A percentile compares a stretch with the other conserved stretches of the same genome.
These are phyloP conservation scores for Rhynchosporium graminicola DNA, from an alignment of 2,329 filamentous ascomycete genomes.

Conservation along the genomic window DNA sequence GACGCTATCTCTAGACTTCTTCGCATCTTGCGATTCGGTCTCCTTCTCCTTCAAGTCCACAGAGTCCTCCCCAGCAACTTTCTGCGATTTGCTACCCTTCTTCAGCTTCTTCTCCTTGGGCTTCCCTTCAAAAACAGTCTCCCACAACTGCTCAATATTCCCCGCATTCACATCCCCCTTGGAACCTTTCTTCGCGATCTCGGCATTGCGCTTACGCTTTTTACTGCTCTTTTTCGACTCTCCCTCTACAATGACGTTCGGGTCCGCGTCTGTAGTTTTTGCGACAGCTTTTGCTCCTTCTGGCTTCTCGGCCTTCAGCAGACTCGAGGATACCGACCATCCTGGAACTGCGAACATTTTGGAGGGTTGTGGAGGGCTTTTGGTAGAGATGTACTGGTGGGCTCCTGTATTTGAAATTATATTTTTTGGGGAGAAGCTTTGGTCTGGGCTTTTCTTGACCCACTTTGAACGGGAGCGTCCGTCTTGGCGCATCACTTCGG, in stretches of 20 bases:
- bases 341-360: slow-evolving; percentile 90
- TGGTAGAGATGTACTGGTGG: neutral
- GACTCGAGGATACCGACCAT: slow-evolving; percentile 77
- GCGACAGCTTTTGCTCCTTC: slow-evolving; percentile 22
- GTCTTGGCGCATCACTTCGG: slow-evolving; percentile 6
- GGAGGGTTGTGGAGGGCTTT: slow-evolving; percentile 6
- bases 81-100: slow-evolving; percentile 34
- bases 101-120: slow-evolving; percentile 41
- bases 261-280: slow-evolving; percentile 30
- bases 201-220: slow-evolving; percentile 51
- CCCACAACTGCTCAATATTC: slow-evolving; percentile 79
- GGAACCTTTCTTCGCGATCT: slow-evolving; percentile 50
- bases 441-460: slow-evolving; percentile 12
- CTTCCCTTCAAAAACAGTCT: slow-evolving; percentile 74
- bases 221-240: slow-evolving; percentile 44
- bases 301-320: slow-evolving; percentile 65
- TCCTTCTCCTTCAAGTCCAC: slow-evolving; percentile 38
- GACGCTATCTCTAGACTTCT: slow-evolving; percentile 26
- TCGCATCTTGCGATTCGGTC: slow-evolving; percentile 8
- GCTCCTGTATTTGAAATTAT: slow-evolving; percentile 9
- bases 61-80: slow-evolving; percentile 29
- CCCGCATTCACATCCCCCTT: slow-evolving; percentile 57
- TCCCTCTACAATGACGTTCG: slow-evolving; percentile 34
- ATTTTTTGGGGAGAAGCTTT: slow-evolving; percentile 11
- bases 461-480: slow-evolving; percentile 2